These are phyloP conservation scores for Penicillium sp. DNA, from an alignment of 2,329 filamentous ascomycete genomes.

Conservation along the genomic window DNA sequence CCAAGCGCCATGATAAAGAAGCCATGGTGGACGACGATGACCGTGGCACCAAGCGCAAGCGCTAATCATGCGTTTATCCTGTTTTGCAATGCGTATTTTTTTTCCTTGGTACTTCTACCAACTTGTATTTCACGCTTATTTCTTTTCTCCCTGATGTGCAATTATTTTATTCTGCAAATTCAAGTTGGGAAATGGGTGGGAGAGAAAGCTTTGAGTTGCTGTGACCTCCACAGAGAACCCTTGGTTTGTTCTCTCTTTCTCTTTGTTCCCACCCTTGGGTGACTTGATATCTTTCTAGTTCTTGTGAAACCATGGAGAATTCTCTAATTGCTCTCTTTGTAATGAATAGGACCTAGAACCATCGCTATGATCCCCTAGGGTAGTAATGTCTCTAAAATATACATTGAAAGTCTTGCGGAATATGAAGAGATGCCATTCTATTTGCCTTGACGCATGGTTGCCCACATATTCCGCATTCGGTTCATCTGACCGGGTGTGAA, in stretches of 20 bases:
- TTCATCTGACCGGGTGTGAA: slow-evolving; percentile 54
- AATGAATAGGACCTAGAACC: not conserved
- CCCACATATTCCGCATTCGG: slow-evolving; percentile 56
- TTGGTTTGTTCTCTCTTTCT: too few species aligned
- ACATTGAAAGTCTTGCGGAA: not conserved
- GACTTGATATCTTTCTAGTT: too few species aligned
- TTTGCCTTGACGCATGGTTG: slow-evolving; percentile 40
- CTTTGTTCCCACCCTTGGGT: too few species aligned
- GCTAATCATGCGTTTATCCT: slow-evolving; percentile 40
- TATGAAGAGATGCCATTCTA: slow-evolving; percentile 7
- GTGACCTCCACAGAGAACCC: too few species aligned
- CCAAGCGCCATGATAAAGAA: slow-evolving; percentile 63
- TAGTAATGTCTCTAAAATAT: not conserved
- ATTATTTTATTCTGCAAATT: not conserved
- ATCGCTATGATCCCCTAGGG: not conserved
- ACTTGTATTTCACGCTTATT: not conserved
- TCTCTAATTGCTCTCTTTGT: too few species aligned
- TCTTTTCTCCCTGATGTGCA: not conserved
- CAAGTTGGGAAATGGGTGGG: not conserved
- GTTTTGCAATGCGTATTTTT: not conserved
- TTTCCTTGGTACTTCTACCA: not conserved
- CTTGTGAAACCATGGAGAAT: too few species aligned
- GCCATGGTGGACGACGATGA: slow-evolving; percentile 56
- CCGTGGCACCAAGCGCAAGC: slow-evolving; percentile 72
- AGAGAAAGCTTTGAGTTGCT: not conserved